These are phyloP conservation scores for Cladophialophora bantiana DNA, from an alignment of 2,329 filamentous ascomycete species.

Conservation along the genomic window DNA sequence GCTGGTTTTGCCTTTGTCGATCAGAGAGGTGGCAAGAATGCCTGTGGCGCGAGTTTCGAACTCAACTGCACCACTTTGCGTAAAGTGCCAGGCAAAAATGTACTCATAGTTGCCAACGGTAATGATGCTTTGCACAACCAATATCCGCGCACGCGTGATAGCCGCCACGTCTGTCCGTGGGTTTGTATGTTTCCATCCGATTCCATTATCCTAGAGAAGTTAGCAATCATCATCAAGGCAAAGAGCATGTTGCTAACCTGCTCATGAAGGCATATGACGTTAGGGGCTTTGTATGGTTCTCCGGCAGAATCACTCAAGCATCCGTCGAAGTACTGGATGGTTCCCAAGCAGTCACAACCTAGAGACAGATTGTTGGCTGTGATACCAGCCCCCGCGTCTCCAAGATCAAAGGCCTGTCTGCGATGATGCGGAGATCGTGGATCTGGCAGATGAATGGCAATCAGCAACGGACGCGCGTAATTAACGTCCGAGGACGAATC, in stretches of 20 bases:
- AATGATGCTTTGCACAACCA: constrained; percentile 50
- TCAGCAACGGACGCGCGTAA: no score
- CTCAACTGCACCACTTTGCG: constrained; percentile 50
- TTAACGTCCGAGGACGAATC: no score
- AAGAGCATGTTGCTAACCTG: no score
- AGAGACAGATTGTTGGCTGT: constrained; percentile 53
- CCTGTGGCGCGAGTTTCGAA: constrained; percentile 57
- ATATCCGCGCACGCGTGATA: constrained; percentile 45
- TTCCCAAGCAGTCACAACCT: constrained; percentile 55
- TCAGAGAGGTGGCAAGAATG: constrained; percentile 51
- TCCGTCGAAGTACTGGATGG: constrained; percentile 54
- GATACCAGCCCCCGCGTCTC: constrained; percentile 52
- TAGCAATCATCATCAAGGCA: no score
- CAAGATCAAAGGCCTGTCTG: constrained; percentile 69
- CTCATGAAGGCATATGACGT: constrained; percentile 52
- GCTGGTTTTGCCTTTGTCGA: constrained; percentile 46
- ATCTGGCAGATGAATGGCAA: constrained; percentile 48
- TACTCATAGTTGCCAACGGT: constrained; percentile 56
- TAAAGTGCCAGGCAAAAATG: constrained; percentile 54
- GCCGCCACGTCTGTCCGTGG: constrained; percentile 46
- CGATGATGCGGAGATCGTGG: constrained; percentile 69
- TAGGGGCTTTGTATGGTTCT: constrained; percentile 48
- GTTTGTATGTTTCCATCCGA: constrained; percentile 54
- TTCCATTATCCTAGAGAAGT: constrained; percentile 44
- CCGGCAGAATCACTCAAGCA: constrained; percentile 47